phyloP scores from a whole-genome alignment of 2,329 filamentous ascomycete genomes.

The Ophiostoma sp. region DNA sequence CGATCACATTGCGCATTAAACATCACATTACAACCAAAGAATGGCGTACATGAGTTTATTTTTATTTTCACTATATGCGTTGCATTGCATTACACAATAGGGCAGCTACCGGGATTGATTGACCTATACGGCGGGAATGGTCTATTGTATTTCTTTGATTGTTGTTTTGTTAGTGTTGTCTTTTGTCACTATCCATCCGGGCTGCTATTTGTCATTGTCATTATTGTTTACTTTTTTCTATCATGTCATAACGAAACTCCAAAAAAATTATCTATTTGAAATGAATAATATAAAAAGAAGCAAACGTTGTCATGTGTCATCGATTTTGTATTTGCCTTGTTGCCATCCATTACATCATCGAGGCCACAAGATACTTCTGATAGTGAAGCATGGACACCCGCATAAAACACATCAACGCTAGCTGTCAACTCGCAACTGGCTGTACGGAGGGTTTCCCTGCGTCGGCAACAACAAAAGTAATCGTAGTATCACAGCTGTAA shows the following conservation, averaged over 20 bases:
- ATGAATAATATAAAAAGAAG: background rate
- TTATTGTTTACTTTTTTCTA: conserved; percentile 13
- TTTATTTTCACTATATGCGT: conserved; percentile 11
- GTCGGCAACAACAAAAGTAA: background rate
- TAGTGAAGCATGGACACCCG: background rate
- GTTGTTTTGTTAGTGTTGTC: conserved; percentile 2
- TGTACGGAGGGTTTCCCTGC: background rate
- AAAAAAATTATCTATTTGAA: conserved; percentile 11
- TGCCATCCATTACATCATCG: no score
- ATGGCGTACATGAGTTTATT: conserved; percentile 11
- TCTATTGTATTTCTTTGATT: conserved; percentile 13
- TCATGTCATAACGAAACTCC: conserved; percentile 15
- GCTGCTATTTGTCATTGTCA: background rate
- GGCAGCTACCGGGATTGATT: conserved; percentile 13
- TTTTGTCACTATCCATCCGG: background rate
- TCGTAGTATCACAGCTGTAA: background rate
- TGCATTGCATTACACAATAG: conserved; percentile 10
- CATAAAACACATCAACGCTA: no score
- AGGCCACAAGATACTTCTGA: background rate
- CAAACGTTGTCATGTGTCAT: background rate
- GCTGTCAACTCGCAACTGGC: no score
- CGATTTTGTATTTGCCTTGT: background rate
- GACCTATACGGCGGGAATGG: conserved; percentile 11
- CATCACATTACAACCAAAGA: conserved; percentile 13
- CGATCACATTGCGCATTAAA: background rate